Evolutionary conservation across 2,329 filamentous ascomycete species (phyloP), one percentile per base, ranked within the genome.

Genomic region (Penicillium sp.): DNA sequence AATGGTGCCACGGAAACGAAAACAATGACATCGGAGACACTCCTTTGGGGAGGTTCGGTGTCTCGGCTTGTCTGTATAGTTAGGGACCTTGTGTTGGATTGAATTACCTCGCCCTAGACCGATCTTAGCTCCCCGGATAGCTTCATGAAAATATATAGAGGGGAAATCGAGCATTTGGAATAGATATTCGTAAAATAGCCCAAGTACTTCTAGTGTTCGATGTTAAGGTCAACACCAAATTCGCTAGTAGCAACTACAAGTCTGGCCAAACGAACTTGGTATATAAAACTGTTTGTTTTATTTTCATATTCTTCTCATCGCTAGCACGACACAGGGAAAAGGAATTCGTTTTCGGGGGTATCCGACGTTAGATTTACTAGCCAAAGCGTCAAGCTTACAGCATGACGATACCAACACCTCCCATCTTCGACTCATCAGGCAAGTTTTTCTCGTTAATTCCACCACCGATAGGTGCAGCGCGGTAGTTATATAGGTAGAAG

Each of bases 401-500:
- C 87, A 96, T 92, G 25, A 96, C 91, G 70, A 96, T 85, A 40
- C 94, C 94, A 59, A 99, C 87, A 1, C 94, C 93, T 67, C 93
- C 94, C 71, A 92, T 85, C 62, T 85, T 84, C 57, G 87, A 86
- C 66, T 88, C 85, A 71, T 96, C 93, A 40, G 93, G 81, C 67
- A 86, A 79, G 72, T 95, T 96, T 70, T 84, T 86, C 69, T 84
- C 83, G 73, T 97, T 87, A 43, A 97, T 87, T 23, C 94, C 94
- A 49, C 94, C 93, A 0, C 86, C 80, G 69, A 99, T 89, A n/a
- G 88, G 86, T 59, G 90, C 87, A 13, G 91, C 90, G 57, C 91
- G 87, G 81, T 97, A 99, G 78, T 99, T 99, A 83, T 95, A 99
- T 33, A 99, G 81, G 76, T 99, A 99, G 78, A 93, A 99, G 76